These are phyloP conservation scores for Yueomyces sp. DNA, from an alignment of 805 yeast genomes.

Conservation along the genomic window DNA sequence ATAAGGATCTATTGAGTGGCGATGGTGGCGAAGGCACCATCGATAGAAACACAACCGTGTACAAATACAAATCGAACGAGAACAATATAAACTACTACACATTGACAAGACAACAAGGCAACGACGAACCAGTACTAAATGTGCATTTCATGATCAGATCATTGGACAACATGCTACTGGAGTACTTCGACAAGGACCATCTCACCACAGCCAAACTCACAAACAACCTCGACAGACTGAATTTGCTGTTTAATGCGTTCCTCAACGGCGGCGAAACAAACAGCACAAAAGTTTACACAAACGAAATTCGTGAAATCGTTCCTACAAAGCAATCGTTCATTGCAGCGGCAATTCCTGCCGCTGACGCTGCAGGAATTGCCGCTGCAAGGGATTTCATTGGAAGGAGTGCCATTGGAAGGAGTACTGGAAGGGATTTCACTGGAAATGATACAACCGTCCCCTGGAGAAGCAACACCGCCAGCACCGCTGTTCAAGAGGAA, in stretches of 20 bases:
- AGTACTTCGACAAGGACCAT: constrained; percentile 42
- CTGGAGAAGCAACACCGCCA: constrained; percentile 66
- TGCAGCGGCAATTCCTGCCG: constrained; percentile 7
- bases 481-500: constrained; percentile 62
- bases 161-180: constrained; percentile 38
- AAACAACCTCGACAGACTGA: constrained; percentile 56
- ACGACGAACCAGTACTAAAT: constrained; percentile 31
- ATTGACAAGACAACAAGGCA: too few relatives aligned
- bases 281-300: constrained; percentile 44
- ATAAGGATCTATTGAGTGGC: too few relatives aligned
- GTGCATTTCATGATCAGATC: constrained; percentile 40
- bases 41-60: constrained; percentile 12
- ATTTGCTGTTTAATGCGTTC: constrained; percentile 63
- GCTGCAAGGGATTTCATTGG: not conserved
- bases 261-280: constrained; percentile 67
- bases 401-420: not conserved
- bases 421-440: not conserved
- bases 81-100: constrained; percentile 14
- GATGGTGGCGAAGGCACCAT: constrained; percentile 1
- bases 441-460: constrained; percentile 32
- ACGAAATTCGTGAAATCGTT: constrained; percentile 53
- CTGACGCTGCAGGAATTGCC: constrained; percentile 23
- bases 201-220: constrained; percentile 46
- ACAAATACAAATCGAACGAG: constrained; percentile 10
- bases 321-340: constrained; percentile 36